Base-by-base conservation (phyloP, 1,139 yeast genomes). In the Suhomyces bolitotheri region DNA sequence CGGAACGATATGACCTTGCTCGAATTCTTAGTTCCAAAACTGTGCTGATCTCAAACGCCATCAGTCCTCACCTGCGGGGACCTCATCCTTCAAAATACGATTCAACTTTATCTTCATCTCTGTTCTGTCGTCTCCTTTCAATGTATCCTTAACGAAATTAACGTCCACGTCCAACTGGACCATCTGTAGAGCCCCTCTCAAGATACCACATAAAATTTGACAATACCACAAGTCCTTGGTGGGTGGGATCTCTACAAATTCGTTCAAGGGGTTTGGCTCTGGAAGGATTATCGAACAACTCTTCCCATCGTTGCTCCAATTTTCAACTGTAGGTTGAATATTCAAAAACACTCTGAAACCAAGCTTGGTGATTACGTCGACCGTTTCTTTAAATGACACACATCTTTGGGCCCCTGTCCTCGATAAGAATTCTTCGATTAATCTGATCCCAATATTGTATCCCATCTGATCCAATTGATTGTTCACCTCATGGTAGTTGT, bases 1-100 rank as follows among this genome's bases (percentile, higher is more conserved):
- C n/a, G n/a, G n/a, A n/a, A n/a, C n/a, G n/a, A n/a, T n/a, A n/a
- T n/a, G n/a, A n/a, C n/a, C n/a, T n/a, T n/a, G n/a, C n/a, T n/a
- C n/a, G n/a, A n/a, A n/a, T n/a, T n/a, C n/a, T n/a, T n/a, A n/a
- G n/a, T n/a, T n/a, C n/a, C n/a, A n/a, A n/a, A n/a, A n/a, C n/a
- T n/a, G n/a, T n/a, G n/a, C n/a, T n/a, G n/a, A n/a, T n/a, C n/a
- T n/a, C n/a, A n/a, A n/a, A n/a, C n/a, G n/a, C n/a, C n/a, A n/a
- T n/a, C n/a, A 89, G 50, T 90, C 97, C 59, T 92, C 97, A 14
- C 97, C 97, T 6, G 95, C 95, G 7, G 98, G 98, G 29, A 92
- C 84, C 63, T 92, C 98, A 55, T 92, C 98, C 58, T 86, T 89
- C 48, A 92, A 66, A 5, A 88, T 76, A 52, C 74, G 81, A 36